phyloP scores from a whole-genome alignment of 805 yeast species.

The Yamadazyma sp. region DNA sequence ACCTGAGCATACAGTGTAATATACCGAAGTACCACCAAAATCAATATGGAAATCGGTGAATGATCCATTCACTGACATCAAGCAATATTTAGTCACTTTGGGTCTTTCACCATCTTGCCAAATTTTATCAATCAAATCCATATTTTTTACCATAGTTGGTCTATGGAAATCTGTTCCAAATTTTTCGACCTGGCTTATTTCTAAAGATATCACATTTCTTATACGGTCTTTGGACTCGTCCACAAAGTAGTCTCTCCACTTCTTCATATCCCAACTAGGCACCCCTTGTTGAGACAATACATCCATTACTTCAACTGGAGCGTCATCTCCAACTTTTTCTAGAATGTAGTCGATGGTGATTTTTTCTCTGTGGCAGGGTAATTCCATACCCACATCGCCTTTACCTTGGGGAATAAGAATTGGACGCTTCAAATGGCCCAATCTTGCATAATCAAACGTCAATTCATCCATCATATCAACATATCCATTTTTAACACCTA shows the following conservation, averaged over 20 bases:
- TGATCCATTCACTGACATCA: slow-evolving; percentile 79
- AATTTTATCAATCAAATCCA: slow-evolving; percentile 67
- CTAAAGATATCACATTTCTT: slow-evolving; percentile 78
- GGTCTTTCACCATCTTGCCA: slow-evolving; percentile 54
- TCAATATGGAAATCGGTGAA: slow-evolving; percentile 91
- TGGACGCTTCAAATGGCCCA: slow-evolving; percentile 40
- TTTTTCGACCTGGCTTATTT: slow-evolving; percentile 55
- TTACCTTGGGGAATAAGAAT: slow-evolving; percentile 49
- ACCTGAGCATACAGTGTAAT: slow-evolving; percentile 80
- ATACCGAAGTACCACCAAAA: slow-evolving; percentile 90
- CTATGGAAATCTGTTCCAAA: slow-evolving; percentile 50
- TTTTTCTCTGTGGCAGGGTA: slow-evolving; percentile 42
- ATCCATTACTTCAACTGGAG: slow-evolving; percentile 80
- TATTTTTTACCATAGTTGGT: slow-evolving; percentile 61
- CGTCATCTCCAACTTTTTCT: slow-evolving; percentile 58
- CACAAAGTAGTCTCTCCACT: slow-evolving; percentile 73
- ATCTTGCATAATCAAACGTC: slow-evolving; percentile 31
- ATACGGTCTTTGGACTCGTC: slow-evolving; percentile 55
- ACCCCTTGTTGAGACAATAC: slow-evolving; percentile 73
- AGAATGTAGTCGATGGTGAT: slow-evolving; percentile 58
- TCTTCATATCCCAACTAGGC: slow-evolving; percentile 65
- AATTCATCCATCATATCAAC: slow-evolving; percentile 31
- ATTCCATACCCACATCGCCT: slow-evolving; percentile 47
- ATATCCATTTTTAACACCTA: slow-evolving; percentile 5
- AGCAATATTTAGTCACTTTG: slow-evolving; percentile 69